These are phyloP conservation scores for Arctium lappa DNA, from an alignment of 129 eudicot species.

Conservation along the genomic window DNA sequence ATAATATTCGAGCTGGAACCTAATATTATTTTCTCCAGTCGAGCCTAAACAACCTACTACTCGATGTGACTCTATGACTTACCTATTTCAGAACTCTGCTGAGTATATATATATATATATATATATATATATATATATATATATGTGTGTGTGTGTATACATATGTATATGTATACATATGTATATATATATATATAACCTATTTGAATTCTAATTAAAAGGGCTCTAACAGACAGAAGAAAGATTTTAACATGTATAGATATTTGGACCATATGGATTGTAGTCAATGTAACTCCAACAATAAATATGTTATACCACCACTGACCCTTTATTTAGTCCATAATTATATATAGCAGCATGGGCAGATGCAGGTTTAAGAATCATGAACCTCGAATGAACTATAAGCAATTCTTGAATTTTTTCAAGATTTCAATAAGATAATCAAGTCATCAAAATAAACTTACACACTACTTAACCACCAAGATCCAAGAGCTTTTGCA, in stretches of 20 bases:
- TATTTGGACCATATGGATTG: not conserved
- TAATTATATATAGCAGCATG: conserved; percentile 1
- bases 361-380: not conserved
- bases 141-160: no score
- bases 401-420: conserved; percentile 27
- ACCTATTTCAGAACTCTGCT: not conserved
- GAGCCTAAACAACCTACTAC: not conserved
- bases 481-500: conserved; percentile 33
- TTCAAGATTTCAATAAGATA: conserved; percentile 27
- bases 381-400: conserved; percentile 34
- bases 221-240: not conserved
- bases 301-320: not conserved
- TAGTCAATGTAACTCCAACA: not conserved
- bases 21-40: not conserved
- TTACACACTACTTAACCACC: conserved; percentile 27
- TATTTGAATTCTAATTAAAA: not conserved
- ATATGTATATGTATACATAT: no score
- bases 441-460: conserved; percentile 24
- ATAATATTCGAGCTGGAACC: not conserved
- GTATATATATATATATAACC: not conserved
- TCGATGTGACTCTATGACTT: no score
- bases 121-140: no score
- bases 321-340: conserved; percentile 5
- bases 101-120: no score
- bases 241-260: not conserved